A percentile compares a stretch with the other conserved stretches of the same genome.
phyloP scores from a whole-genome alignment of 176 grass and related monocot genomes.

The Musa schizocarpa region DNA sequence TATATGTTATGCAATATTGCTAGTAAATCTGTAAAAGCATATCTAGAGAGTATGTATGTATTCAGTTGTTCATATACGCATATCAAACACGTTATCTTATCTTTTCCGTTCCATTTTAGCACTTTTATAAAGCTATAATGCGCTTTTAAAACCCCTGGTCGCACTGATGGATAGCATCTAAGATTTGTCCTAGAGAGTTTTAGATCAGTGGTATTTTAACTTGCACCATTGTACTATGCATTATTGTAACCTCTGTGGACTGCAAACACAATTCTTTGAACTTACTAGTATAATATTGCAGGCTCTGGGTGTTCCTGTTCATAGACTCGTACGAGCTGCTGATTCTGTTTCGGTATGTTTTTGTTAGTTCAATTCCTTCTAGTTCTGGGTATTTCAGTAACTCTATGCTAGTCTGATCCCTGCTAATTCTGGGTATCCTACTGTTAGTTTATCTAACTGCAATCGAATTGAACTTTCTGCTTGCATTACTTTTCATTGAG shows the following conservation, averaged over 20 bases:
- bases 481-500: background rate
- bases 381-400: background rate
- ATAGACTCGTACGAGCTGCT: constrained; percentile 74
- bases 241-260: background rate
- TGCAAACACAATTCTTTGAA: background rate
- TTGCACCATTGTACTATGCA: too few species aligned
- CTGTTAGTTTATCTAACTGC: background rate
- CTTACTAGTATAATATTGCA: constrained; percentile 15
- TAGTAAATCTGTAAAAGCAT: background rate
- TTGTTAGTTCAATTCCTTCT: background rate
- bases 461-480: background rate
- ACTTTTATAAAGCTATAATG: too few species aligned
- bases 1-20: background rate
- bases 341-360: constrained; percentile 81
- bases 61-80: too few species aligned
- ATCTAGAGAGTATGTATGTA: too few species aligned
- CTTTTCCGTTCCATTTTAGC: too few species aligned
- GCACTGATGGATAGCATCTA: too few species aligned
- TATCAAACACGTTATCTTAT: background rate
- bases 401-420: background rate
- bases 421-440: background rate
- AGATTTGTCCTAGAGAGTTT: too few species aligned
- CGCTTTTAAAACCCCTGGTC: too few species aligned
- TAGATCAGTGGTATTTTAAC: too few species aligned
- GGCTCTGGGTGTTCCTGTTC: constrained; percentile 75